Percentiles rank a stretch among this genome's conserved stretches.
Conservation (phyloP, 352 stramenopile genomes). For the Elongisporangium undulatum region DNA sequence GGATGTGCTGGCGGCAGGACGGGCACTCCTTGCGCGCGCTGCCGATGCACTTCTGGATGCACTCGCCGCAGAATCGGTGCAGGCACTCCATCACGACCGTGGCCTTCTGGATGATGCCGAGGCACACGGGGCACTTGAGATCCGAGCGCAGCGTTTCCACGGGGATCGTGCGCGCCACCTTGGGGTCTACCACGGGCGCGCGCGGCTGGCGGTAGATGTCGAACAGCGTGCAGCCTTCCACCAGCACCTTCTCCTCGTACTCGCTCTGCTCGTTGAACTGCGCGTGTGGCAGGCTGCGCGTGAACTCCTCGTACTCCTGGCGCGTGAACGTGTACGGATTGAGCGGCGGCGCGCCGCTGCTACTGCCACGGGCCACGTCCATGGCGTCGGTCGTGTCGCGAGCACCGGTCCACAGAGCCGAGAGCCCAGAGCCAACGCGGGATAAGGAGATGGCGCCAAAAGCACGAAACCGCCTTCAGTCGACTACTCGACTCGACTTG, state of each 20-base stretch:
- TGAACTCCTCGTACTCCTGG: conserved; percentile 59
- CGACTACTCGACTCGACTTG: neutral
- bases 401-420: neutral
- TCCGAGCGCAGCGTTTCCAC: conserved; percentile 75
- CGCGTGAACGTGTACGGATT: conserved; percentile 74
- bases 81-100: conserved; percentile 90
- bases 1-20: conserved; percentile 88
- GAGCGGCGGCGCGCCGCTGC: conserved; percentile 12
- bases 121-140: conserved; percentile 86
- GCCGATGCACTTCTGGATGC: conserved; percentile 86
- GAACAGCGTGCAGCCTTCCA: conserved; percentile 87
- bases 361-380: neutral
- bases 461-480: neutral
- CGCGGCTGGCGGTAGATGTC: conserved; percentile 86
- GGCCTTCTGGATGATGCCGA: conserved; percentile 82
- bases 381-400: neutral
- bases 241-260: conserved; percentile 84
- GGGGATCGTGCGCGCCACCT: conserved; percentile 52
- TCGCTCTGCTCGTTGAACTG: conserved; percentile 63
- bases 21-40: conserved; percentile 86
- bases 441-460: conserved; percentile 1
- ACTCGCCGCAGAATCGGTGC: conserved; percentile 89
- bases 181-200: conserved; percentile 46
- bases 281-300: conserved; percentile 29
- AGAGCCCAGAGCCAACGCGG: conserved; percentile 10